Base-by-base conservation (phyloP, 805 yeast species). In the Cyberlindnera maclurae region DNA sequence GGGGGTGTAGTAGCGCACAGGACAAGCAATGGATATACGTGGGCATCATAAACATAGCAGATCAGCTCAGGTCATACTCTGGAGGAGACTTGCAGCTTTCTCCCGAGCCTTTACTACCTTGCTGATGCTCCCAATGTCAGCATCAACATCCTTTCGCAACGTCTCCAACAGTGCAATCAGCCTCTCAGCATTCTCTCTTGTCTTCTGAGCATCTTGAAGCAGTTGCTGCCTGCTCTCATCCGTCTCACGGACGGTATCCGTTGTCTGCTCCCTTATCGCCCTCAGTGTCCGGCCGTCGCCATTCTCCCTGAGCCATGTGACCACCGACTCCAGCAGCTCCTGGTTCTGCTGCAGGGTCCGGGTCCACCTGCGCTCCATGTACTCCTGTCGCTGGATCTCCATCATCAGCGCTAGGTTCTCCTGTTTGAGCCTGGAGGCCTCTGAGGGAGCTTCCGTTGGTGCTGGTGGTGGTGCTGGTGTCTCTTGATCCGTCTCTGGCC, bases 311-410 rank as follows among this genome's bases (percentile, higher is more conserved):
- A 43, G 33, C 47, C 44, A 46, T 12, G 31, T 39, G 8, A 20
- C 24, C 8, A 45, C 16, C 3, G 41, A 35, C 4, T 48, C 47
- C 15, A 64, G 32, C 15, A 63, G 33, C 4, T 54, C 55, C 33
- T 55, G 44, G 34, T 62, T 58, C 41, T 55, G 55, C 4, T 46
- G 46, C 5, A 64, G 37, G 0, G 58, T 26, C 0, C 24, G 24
- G 26, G 59, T 56, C 51, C 57, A 61, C 20, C 50, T 54, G 13
- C 46, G 40, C 3, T 52, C 39, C 3, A 59, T 12, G 36, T 43
- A 59, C 29, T 62, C 65, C 39, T 63, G 60, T 36, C 63, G 50
- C 27, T 65, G 64, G 5, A 63, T 45, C 29, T 55, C 55, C 26
- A 60, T 39, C 15, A 58, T 27, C 16, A 61, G 35, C 12, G 49